Conservation (phyloP, 139 green algal species). For the Volvox africanus region DNA sequence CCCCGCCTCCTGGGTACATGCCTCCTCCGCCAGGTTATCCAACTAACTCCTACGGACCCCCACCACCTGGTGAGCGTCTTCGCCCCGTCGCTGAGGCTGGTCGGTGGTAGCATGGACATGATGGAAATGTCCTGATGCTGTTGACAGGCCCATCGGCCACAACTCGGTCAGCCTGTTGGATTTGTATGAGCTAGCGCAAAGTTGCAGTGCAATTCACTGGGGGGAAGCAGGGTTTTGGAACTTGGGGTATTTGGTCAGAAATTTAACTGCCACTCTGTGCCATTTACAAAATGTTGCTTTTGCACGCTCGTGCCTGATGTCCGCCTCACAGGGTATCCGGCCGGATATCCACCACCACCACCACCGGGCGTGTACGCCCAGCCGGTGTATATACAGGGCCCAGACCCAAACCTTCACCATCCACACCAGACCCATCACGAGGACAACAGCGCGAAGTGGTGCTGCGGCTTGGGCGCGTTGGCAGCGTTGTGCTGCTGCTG, state of each 20-base stretch:
- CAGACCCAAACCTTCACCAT: background rate
- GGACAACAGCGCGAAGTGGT: slow-evolving; percentile 39
- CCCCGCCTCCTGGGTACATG: background rate
- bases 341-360: background rate
- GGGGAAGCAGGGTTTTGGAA: too few species aligned
- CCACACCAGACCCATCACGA: background rate
- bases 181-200: too few species aligned
- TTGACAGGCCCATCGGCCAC: background rate
- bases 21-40: background rate
- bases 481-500: slow-evolving; percentile 46
- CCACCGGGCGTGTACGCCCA: slow-evolving; percentile 24
- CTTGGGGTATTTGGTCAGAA: too few species aligned
- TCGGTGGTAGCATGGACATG: background rate
- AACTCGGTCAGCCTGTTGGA: too few species aligned
- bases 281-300: background rate
- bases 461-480: slow-evolving; percentile 32
- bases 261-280: background rate
- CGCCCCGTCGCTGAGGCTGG: background rate
- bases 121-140: too few species aligned
- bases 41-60: background rate
- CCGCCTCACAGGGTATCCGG: slow-evolving; percentile 18
- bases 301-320: background rate
- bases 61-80: background rate
- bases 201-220: too few species aligned
- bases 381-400: slow-evolving; percentile 25